Percentiles rank a stretch among this genome's conserved stretches.
Conservation (phyloP, 164 flowering plant species). For the Chimonanthus praecox region DNA sequence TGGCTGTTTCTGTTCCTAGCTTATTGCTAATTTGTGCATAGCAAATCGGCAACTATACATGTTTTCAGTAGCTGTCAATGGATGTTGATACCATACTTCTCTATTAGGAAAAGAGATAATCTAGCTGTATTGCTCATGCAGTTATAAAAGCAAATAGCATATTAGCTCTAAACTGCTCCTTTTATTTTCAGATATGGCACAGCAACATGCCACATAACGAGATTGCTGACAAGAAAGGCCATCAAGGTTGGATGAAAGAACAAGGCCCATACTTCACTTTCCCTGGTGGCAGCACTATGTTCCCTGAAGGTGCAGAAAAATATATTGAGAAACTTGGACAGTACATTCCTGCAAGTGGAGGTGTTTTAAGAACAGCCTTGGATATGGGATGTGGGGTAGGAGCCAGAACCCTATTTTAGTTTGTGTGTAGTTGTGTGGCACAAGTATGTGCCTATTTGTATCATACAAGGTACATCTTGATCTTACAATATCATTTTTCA, state of each 20-base stretch:
- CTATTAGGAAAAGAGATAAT: neutral
- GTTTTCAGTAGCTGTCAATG: neutral
- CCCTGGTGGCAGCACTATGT: slow-evolving; percentile 99
- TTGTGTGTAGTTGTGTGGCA: slow-evolving; percentile 2
- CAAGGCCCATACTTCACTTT: slow-evolving; percentile 80
- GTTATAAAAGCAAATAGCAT: neutral
- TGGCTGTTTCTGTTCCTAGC: neutral
- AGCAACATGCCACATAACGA: slow-evolving; percentile 92
- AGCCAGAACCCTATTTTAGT: slow-evolving; percentile 1
- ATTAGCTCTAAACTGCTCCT: neutral
- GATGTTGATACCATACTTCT: neutral
- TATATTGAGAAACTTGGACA: slow-evolving; percentile 88
- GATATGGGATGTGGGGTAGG: slow-evolving; percentile 99
- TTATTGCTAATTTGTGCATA: neutral
- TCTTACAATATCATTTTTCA: slow-evolving; percentile 1
- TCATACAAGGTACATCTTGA: slow-evolving; percentile 1
- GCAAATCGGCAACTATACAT: neutral
- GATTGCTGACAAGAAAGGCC: slow-evolving; percentile 95
- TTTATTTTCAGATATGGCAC: slow-evolving; percentile 79
- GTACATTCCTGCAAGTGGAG: slow-evolving; percentile 70
- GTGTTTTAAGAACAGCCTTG: slow-evolving; percentile 86
- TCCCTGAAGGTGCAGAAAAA: slow-evolving; percentile 84
- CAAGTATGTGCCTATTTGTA: neutral
- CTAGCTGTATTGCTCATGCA: neutral
- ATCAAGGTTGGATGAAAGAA: slow-evolving; percentile 97